Evolutionary conservation across 805 yeast genomes (phyloP), one percentile per base, ranked within the genome.

Genomic region (Wickerhamiella qilinensis): DNA sequence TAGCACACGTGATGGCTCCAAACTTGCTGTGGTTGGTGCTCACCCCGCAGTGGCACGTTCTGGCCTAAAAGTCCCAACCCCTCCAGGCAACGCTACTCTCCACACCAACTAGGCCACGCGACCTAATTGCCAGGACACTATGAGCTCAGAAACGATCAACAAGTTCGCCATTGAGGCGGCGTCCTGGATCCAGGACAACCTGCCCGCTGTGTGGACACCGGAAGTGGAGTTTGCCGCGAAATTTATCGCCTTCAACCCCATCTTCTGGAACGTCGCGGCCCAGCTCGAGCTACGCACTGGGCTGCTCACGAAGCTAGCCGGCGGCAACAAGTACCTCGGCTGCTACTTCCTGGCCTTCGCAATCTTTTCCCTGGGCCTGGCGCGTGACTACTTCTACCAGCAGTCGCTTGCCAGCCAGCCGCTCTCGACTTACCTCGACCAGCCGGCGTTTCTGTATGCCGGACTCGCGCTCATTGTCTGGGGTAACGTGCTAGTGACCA

Each of bases 261-360:
- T 81, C 24, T 88, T 86, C 56, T 91, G 98, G 98, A 91, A 91
- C 57, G 68, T 79, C 41, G 93, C 73, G 18, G 98, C 98, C 4
- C 70, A 97, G 49, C 51, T 71, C 20, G 97, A 91, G 56, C 83
- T 83, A 66, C 72, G 73, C 43, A 74, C 82, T 14, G 79, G 80
- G 47, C 51, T 79, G 38, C 60, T 88, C 39, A 82, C 97, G 17
- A 83, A 78, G 50, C 44, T 81, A 17, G 68, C 79, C 1, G 77
- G 81, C 22, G 77, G 82, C 19, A 68, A 68, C 38, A 65, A 76
- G 29, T 71, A 67, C 39, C 58, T 61, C 15, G 98, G 96, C 2
- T 93, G 97, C 58, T 91, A 91, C 56, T 47, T 73, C 4, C 68
- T 91, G 44, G 96, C 98, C 1, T 41, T 68, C 8, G 72, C 86